A percentile compares a stretch with the other conserved stretches of the same genome.
phyloP scores from a whole-genome alignment of 1,284 basidiomycete species.

The Malassezia sympodialis region DNA sequence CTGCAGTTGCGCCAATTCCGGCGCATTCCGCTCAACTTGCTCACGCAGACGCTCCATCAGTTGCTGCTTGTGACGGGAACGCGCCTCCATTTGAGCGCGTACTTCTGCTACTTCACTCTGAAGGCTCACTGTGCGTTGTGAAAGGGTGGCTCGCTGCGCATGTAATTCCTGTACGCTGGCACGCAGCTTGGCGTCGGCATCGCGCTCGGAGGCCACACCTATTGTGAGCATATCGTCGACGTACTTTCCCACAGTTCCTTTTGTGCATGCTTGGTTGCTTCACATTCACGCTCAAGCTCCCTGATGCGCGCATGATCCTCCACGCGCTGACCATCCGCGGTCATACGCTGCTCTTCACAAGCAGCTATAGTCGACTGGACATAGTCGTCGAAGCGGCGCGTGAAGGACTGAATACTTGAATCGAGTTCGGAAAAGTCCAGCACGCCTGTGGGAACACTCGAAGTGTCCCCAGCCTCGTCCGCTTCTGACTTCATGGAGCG shows the following conservation, averaged over 20 bases:
- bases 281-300: slow-evolving; percentile 30
- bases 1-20: slow-evolving; percentile 30
- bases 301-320: slow-evolving; percentile 25
- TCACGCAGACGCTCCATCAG: slow-evolving; percentile 23
- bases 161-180: slow-evolving; percentile 25
- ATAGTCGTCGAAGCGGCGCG: slow-evolving; percentile 27
- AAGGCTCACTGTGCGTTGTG: slow-evolving; percentile 25
- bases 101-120: slow-evolving; percentile 30
- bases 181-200: slow-evolving; percentile 28
- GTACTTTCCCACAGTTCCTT: slow-evolving; percentile 31
- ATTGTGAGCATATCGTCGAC: not conserved
- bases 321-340: slow-evolving; percentile 26
- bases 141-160: slow-evolving; percentile 27
- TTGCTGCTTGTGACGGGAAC: slow-evolving; percentile 23
- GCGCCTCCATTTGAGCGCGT: slow-evolving; percentile 24
- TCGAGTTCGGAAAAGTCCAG: slow-evolving; percentile 34
- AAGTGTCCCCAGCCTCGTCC: not conserved
- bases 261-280: slow-evolving; percentile 28
- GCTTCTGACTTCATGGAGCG: not conserved
- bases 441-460: not conserved
- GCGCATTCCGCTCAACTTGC: slow-evolving; percentile 30
- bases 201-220: slow-evolving; percentile 30
- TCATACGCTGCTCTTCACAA: slow-evolving; percentile 30
- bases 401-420: slow-evolving; percentile 24
- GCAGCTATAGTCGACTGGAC: slow-evolving; percentile 29